Evolutionary conservation across 805 yeast genomes (phyloP).

Genomic region (Phaffomyces opuntiae): DNA sequence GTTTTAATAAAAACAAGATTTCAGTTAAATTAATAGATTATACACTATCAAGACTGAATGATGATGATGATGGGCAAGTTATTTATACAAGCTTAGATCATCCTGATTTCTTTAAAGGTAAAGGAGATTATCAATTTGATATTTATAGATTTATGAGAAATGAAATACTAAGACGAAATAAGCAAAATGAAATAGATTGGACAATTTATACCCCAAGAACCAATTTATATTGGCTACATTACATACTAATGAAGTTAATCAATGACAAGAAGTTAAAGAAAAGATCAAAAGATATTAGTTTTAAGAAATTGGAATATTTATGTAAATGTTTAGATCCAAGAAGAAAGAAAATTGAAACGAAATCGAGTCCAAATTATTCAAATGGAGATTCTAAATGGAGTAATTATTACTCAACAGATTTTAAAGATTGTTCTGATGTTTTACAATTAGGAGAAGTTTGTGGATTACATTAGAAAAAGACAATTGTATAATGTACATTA

Average conservation of each 20-base stretch:
- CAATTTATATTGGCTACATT: constrained; percentile 60
- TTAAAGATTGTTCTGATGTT: constrained; percentile 20
- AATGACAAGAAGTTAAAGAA: constrained; percentile 31
- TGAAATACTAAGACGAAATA: constrained; percentile 10
- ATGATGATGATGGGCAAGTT: constrained; percentile 18
- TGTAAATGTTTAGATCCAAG: constrained; percentile 31
- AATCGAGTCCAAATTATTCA: constrained; percentile 11
- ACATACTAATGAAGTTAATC: constrained; percentile 44
- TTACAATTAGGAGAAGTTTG: constrained; percentile 11
- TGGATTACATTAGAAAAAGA: background rate
- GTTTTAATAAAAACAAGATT: constrained; percentile 6
- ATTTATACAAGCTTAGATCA: constrained; percentile 55
- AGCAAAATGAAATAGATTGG: constrained; percentile 38
- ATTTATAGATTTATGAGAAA: constrained; percentile 52
- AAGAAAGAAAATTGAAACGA: constrained; percentile 16
- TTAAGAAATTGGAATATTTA: constrained; percentile 24
- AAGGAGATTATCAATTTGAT: constrained; percentile 56
- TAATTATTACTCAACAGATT: constrained; percentile 20
- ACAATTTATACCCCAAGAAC: constrained; percentile 38
- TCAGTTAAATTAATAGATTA: constrained; percentile 50
- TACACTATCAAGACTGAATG: constrained; percentile 46
- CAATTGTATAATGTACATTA: background rate
- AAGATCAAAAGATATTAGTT: constrained; percentile 16
- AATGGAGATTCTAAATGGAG: constrained; percentile 12
- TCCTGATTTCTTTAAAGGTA: constrained; percentile 54